A percentile compares a stretch with the other conserved stretches of the same genome.
phyloP scores from a whole-genome alignment of 768 basidiomycete genomes.

The Boletus rubropictus region DNA sequence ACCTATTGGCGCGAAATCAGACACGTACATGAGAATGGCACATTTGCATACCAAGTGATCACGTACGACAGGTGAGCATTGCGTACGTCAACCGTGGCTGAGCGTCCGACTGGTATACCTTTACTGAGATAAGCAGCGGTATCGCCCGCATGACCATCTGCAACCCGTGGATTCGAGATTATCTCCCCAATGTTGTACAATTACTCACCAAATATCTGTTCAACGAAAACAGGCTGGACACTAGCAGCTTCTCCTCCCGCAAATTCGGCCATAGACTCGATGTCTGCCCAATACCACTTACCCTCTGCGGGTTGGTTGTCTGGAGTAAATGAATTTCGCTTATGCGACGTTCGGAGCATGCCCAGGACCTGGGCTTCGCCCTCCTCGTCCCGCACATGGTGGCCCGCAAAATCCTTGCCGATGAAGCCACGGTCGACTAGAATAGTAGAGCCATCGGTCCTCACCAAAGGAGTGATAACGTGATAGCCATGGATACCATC shows the following conservation, averaged over 20 bases:
- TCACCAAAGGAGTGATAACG: conserved; percentile 79
- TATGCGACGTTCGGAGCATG: conserved; percentile 77
- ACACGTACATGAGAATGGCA: not conserved
- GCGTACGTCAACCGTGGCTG: conserved; percentile 78
- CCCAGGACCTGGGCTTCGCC: conserved; percentile 73
- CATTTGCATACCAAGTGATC: conserved; percentile 71
- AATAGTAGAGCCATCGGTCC: conserved; percentile 76
- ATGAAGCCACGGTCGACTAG: conserved; percentile 94
- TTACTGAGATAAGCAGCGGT: conserved; percentile 50
- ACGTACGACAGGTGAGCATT: conserved; percentile 96
- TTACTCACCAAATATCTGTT: conserved; percentile 81
- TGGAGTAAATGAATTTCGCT: conserved; percentile 78
- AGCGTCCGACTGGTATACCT: conserved; percentile 82
- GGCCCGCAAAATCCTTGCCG: conserved; percentile 45
- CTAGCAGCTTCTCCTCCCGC: conserved; percentile 65
- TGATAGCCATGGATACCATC: conserved; percentile 87
- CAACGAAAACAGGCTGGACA: conserved; percentile 86
- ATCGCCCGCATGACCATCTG: conserved; percentile 84
- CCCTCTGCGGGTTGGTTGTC: conserved; percentile 75
- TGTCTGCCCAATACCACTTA: conserved; percentile 91
- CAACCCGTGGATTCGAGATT: conserved; percentile 5
- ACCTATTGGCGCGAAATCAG: conserved; percentile 48
- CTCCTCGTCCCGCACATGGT: conserved; percentile 34
- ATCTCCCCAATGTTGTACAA: not conserved
- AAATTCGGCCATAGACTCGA: conserved; percentile 69